Conservation (phyloP, 352 stramenopile genomes). For the Elongisporangium prolatum region DNA sequence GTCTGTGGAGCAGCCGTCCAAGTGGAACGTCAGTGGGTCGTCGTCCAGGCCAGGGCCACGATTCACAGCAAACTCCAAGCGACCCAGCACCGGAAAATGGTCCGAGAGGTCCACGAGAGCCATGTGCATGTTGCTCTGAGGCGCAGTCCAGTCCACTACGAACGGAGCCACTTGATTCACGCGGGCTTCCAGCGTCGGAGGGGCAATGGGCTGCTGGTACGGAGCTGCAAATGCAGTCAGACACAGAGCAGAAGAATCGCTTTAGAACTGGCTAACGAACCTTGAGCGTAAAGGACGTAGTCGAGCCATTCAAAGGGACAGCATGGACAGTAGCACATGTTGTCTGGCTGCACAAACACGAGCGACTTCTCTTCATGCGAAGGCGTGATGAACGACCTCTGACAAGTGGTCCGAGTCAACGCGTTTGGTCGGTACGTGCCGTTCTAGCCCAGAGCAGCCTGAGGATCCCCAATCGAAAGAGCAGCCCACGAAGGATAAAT, state of each 20-base stretch:
- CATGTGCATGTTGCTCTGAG: conserved; percentile 50
- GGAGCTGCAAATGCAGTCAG: conserved; percentile 22
- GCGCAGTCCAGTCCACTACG: conserved; percentile 54
- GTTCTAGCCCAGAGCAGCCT: conserved; percentile 26
- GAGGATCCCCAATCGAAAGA: neutral
- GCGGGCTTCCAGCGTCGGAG: conserved; percentile 50
- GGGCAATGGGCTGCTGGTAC: conserved; percentile 59
- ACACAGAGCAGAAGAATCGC: neutral
- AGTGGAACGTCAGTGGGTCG: conserved; percentile 51
- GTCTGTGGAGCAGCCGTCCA: conserved; percentile 73
- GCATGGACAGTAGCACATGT: conserved; percentile 76
- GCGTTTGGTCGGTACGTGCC: conserved; percentile 42
- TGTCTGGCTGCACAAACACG: conserved; percentile 32
- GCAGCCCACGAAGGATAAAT: neutral
- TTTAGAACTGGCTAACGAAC: conserved; percentile 10
- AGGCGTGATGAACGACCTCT: conserved; percentile 10
- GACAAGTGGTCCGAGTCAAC: conserved; percentile 49
- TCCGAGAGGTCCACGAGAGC: conserved; percentile 67
- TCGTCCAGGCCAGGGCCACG: conserved; percentile 32
- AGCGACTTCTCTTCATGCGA: conserved; percentile 14
- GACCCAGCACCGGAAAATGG: conserved; percentile 69
- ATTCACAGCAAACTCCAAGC: conserved; percentile 62
- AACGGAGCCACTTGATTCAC: conserved; percentile 55
- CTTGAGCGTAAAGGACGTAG: conserved; percentile 74
- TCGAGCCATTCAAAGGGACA: conserved; percentile 81